A percentile compares a stretch with the other conserved stretches of the same genome.
These are phyloP conservation scores for Podospora pseudopauciseta DNA, from an alignment of 495 filamentous ascomycete species.

Conservation along the genomic window DNA sequence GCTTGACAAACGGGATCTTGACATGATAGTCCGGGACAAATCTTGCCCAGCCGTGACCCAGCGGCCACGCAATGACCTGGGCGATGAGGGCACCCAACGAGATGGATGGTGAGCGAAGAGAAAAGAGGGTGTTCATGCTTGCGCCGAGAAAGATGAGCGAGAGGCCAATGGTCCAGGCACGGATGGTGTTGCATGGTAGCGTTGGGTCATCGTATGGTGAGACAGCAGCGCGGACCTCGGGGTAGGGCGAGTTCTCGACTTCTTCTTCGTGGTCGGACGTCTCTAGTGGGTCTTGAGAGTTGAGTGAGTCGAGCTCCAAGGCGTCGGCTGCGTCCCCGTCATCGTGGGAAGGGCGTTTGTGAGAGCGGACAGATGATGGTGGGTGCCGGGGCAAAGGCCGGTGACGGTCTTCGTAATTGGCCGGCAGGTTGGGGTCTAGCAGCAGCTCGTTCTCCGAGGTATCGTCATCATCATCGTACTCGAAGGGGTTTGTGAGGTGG, in stretches of 20 bases:
- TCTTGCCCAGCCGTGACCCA: slow-evolving; percentile 55
- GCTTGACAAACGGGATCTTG: slow-evolving; percentile 13
- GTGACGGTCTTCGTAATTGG: slow-evolving; percentile 30
- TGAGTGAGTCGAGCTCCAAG: neutral
- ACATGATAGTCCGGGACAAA: slow-evolving; percentile 51
- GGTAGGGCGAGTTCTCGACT: slow-evolving; percentile 63
- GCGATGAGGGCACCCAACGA: slow-evolving; percentile 64
- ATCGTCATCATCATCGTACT: slow-evolving; percentile 30
- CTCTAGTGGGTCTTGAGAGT: neutral
- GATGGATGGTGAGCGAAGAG: slow-evolving; percentile 62
- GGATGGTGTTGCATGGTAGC: slow-evolving; percentile 64
- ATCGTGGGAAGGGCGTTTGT: slow-evolving; percentile 23
- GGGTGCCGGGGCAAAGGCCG: slow-evolving; percentile 26
- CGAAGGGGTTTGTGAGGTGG: slow-evolving; percentile 16
- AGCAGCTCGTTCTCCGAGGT: slow-evolving; percentile 45
- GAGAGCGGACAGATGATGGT: slow-evolving; percentile 34
- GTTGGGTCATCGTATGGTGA: slow-evolving; percentile 60
- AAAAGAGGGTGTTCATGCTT: slow-evolving; percentile 67
- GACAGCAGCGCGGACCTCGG: slow-evolving; percentile 62
- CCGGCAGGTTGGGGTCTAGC: slow-evolving; percentile 50
- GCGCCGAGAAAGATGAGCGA: slow-evolving; percentile 62
- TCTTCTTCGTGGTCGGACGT: slow-evolving; percentile 24
- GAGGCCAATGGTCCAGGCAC: slow-evolving; percentile 70
- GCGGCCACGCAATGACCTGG: slow-evolving; percentile 67
- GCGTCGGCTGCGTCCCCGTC: slow-evolving; percentile 9